Percentiles rank a stretch among this genome's conserved stretches.
phyloP scores from a whole-genome alignment of 306 rosid species.

The Clitoria ternatea region DNA sequence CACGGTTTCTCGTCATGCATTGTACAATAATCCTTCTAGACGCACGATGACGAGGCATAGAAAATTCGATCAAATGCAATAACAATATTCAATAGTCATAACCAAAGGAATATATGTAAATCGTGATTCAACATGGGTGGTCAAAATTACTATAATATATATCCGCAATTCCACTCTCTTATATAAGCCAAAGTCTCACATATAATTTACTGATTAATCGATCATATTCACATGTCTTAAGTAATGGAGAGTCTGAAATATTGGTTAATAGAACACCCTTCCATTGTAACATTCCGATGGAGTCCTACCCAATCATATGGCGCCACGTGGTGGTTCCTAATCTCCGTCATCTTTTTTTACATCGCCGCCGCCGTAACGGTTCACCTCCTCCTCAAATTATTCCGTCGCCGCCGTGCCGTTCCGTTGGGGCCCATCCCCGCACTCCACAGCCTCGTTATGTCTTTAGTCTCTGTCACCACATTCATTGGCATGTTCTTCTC shows the following conservation, averaged over 20 bases:
- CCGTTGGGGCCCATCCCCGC: slow-evolving; percentile 65
- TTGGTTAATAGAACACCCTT: slow-evolving; percentile 59
- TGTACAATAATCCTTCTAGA: slow-evolving; percentile 27
- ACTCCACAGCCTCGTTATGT: slow-evolving; percentile 55
- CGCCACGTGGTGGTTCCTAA: slow-evolving; percentile 64
- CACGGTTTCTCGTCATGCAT: not conserved
- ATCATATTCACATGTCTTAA: not conserved
- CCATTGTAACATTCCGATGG: slow-evolving; percentile 58
- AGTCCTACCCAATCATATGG: slow-evolving; percentile 59
- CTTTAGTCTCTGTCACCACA: slow-evolving; percentile 33
- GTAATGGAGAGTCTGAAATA: slow-evolving; percentile 23
- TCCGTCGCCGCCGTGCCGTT: slow-evolving; percentile 33
- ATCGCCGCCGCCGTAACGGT: slow-evolving; percentile 33
- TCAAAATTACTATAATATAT: slow-evolving; percentile 5
- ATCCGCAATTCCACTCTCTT: not conserved
- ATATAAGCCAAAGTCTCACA: not conserved
- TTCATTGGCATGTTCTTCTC: slow-evolving; percentile 63
- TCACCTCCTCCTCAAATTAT: slow-evolving; percentile 37
- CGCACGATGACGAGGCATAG: not conserved
- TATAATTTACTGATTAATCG: too few relatives aligned
- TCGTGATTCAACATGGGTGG: slow-evolving; percentile 8
- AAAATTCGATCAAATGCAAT: not conserved
- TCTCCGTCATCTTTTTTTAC: slow-evolving; percentile 47
- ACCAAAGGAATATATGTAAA: not conserved
- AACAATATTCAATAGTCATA: not conserved